Conservation (phyloP, 2,329 filamentous ascomycete genomes). For the Leptographium flavum region DNA sequence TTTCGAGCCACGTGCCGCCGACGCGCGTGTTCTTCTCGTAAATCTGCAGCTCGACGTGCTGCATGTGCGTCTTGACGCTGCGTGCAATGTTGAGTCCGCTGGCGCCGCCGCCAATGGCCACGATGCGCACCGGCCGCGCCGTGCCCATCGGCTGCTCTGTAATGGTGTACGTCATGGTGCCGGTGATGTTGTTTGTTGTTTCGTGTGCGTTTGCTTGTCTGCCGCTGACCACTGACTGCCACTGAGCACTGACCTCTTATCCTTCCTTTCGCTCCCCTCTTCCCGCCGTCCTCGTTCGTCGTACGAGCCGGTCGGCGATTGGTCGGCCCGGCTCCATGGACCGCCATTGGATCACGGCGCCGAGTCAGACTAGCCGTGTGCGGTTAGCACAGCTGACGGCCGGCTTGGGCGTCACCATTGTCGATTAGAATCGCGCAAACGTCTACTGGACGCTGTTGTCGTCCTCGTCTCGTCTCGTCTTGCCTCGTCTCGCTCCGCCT, state of each 20-base stretch:
- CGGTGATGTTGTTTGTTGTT: background rate
- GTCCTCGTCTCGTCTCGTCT: background rate
- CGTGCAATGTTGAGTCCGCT: constrained; percentile 8
- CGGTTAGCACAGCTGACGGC: background rate
- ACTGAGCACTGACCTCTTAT: too few species aligned
- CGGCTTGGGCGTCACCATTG: too few species aligned
- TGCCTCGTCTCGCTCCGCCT: too few species aligned
- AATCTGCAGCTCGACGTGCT: constrained; percentile 6
- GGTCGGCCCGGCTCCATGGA: background rate
- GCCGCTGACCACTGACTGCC: background rate
- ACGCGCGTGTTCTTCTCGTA: constrained; percentile 10
- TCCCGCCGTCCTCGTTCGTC: too few species aligned
- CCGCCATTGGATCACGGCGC: background rate
- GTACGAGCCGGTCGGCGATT: background rate
- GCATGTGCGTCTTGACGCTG: constrained; percentile 6
- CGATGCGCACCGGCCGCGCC: constrained; percentile 11
- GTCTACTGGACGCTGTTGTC: too few species aligned
- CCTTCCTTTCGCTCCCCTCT: background rate
- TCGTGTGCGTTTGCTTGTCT: background rate
- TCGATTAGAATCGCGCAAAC: too few species aligned
- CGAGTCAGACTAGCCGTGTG: too few species aligned
- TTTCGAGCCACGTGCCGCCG: constrained; percentile 11
- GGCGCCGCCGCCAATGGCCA: constrained; percentile 30
- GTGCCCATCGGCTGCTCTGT: constrained; percentile 6
- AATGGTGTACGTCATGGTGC: constrained; percentile 1